A percentile compares a stretch with the other conserved stretches of the same genome.
Evolutionary conservation across 306 rosid genomes (phyloP).

Genomic region (Trifolium fragiferum): DNA sequence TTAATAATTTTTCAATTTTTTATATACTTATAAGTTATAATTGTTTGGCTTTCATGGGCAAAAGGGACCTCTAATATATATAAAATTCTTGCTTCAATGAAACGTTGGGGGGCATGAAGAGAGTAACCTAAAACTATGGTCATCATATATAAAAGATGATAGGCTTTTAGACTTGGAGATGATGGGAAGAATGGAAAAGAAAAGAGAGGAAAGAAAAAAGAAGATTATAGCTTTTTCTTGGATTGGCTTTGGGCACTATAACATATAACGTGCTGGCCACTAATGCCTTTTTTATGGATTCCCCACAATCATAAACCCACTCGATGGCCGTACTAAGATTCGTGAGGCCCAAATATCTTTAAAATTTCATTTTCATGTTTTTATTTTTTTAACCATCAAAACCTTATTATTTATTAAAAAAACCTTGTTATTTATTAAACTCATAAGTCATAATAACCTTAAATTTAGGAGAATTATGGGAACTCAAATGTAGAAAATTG

Average conservation of each 20-base stretch:
- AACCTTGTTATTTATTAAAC: no score
- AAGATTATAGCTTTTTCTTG: neutral
- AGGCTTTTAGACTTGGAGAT: constrained; percentile 43
- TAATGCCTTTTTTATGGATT: constrained; percentile 63
- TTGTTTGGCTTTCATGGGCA: constrained; percentile 39
- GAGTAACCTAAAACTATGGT: constrained; percentile 35
- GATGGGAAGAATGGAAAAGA: neutral
- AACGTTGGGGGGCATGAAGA: constrained; percentile 48
- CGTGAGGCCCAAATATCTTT: constrained; percentile 40
- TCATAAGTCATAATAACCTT: neutral
- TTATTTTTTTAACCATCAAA: neutral
- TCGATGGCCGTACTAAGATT: constrained; percentile 63
- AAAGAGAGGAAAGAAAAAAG: neutral
- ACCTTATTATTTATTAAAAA: neutral
- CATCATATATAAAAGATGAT: constrained; percentile 49
- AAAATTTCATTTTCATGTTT: neutral
- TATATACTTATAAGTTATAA: constrained; percentile 27
- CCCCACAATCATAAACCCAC: constrained; percentile 49
- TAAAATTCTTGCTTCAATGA: constrained; percentile 31
- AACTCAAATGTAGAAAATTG: no score
- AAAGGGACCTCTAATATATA: constrained; percentile 35
- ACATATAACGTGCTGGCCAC: constrained; percentile 66
- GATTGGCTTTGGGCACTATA: constrained; percentile 16
- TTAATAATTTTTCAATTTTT: constrained; percentile 16
- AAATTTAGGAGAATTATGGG: no score